Conservation (phyloP, 495 filamentous ascomycete genomes). For the Podospora pseudopauciseta region DNA sequence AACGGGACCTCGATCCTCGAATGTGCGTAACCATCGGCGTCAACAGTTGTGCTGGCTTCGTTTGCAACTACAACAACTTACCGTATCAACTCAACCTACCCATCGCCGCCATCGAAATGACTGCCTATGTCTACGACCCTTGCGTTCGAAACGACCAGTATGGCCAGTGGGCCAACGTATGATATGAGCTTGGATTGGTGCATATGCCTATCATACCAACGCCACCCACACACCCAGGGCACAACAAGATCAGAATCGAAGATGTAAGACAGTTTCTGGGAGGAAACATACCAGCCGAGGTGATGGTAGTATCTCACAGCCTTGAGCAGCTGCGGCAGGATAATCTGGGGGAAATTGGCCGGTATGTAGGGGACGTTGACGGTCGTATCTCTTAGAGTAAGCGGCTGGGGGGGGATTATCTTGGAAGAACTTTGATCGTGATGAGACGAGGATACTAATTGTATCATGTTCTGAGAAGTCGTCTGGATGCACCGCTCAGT, state of each 20-base stretch:
- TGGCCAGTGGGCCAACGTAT: neutral
- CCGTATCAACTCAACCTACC: neutral
- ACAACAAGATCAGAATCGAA: neutral
- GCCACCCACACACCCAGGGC: neutral
- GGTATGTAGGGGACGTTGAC: too few relatives aligned
- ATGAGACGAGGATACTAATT: neutral
- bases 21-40: neutral
- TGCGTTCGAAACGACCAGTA: neutral
- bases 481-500: neutral
- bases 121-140: neutral
- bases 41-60: neutral
- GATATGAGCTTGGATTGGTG: neutral
- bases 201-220: neutral
- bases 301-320: neutral
- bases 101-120: neutral
- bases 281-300: neutral
- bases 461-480: neutral
- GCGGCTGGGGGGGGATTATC: too few relatives aligned
- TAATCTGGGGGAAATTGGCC: neutral
- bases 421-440: neutral
- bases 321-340: neutral
- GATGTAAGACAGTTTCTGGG: neutral
- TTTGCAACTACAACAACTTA: neutral
- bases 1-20: neutral
- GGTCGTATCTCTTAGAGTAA: too few relatives aligned